A percentile compares a stretch with the other conserved stretches of the same genome.
These are phyloP conservation scores for Emericellopsis terricola DNA, from an alignment of 495 filamentous ascomycete species.

Conservation along the genomic window DNA sequence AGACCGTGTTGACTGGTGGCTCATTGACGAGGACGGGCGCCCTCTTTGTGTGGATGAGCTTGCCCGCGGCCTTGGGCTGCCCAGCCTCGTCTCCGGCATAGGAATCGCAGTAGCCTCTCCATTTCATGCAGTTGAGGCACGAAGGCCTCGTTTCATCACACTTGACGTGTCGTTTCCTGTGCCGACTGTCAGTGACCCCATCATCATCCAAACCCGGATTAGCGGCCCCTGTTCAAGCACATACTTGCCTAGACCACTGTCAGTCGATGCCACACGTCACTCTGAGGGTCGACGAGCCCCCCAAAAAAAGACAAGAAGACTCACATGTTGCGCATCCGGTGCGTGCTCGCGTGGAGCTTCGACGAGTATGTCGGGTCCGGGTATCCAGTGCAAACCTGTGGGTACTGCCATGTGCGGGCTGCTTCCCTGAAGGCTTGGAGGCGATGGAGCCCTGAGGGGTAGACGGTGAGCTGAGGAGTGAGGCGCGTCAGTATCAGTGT, in stretches of 20 bases:
- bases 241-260: too few species aligned
- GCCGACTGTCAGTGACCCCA: background rate
- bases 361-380: conserved; percentile 1
- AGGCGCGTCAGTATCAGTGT: too few species aligned
- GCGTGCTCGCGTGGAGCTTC: conserved; percentile 1
- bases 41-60: conserved; percentile 1
- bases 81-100: conserved; percentile 14
- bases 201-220: too few species aligned
- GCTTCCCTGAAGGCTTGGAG: background rate
- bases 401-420: background rate
- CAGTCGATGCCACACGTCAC: background rate
- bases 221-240: too few species aligned
- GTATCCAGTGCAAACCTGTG: conserved; percentile 3
- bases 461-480: too few species aligned
- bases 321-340: conserved; percentile 3
- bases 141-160: conserved; percentile 33
- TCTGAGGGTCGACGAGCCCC: background rate
- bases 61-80: background rate
- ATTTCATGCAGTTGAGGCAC: conserved; percentile 29
- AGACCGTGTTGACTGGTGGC: conserved; percentile 2
- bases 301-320: background rate
- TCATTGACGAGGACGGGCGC: background rate
- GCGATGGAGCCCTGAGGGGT: too few species aligned
- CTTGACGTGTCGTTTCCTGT: conserved; percentile 26
- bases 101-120: conserved; percentile 33